Conservation (phyloP, 176 grass and related monocot species). For the Oropetium thomaeum region DNA sequence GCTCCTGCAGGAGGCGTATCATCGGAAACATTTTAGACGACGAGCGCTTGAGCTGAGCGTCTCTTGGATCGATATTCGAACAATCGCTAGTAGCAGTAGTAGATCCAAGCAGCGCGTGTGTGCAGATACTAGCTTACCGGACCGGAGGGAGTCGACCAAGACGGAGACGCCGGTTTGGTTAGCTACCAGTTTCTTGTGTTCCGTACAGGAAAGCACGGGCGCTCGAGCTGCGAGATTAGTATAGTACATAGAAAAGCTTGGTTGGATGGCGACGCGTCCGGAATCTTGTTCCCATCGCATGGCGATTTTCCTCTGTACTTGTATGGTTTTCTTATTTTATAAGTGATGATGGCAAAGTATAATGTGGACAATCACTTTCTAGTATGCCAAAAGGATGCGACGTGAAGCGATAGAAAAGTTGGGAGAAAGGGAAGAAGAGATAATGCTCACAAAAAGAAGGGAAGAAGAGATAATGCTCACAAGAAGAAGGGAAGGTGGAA, state of each 20-base stretch:
- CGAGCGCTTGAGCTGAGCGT: too few species aligned
- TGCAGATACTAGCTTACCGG: too few species aligned
- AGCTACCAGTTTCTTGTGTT: neutral
- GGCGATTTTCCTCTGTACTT: neutral
- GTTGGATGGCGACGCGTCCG: constrained; percentile 16
- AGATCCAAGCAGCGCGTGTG: too few species aligned
- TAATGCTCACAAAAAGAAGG: too few species aligned
- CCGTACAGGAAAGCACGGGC: neutral
- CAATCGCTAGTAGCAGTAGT: too few species aligned
- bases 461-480: too few species aligned
- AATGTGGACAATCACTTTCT: neutral
- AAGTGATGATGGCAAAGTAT: neutral
- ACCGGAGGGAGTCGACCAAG: neutral
- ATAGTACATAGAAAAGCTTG: too few species aligned
- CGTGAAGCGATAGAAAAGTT: neutral
- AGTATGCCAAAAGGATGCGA: neutral
- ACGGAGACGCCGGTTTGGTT: neutral
- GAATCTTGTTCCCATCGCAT: neutral
- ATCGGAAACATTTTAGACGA: too few species aligned
- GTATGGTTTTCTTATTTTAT: neutral
- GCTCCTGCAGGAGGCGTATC: too few species aligned
- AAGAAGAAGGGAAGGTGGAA: neutral
- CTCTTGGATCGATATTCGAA: too few species aligned
- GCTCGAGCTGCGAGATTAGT: too few species aligned
- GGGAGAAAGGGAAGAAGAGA: neutral